Percentiles rank a stretch among this genome's conserved stretches.
phyloP scores from a whole-genome alignment of 2,329 filamentous ascomycete species.

The Xylaria sp. region DNA sequence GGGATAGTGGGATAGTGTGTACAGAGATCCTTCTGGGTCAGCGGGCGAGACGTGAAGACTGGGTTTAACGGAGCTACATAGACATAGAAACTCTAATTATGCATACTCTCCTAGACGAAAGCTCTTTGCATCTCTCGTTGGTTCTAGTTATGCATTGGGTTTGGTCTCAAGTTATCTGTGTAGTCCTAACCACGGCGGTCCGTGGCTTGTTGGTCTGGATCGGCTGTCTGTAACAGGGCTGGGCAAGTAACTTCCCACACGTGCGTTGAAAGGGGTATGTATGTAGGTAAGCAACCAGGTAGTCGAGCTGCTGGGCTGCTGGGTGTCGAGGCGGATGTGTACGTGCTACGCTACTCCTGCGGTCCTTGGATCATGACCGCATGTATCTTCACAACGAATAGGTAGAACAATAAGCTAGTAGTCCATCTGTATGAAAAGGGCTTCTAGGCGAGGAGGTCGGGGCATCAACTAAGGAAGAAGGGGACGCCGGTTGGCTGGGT shows the following conservation, averaged over 20 bases:
- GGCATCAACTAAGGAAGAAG: constrained; percentile 12
- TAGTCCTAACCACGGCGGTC: constrained; percentile 6
- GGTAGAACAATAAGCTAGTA: too few species aligned
- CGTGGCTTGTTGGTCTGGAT: constrained; percentile 24
- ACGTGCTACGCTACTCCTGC: constrained; percentile 19
- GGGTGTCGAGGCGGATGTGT: constrained; percentile 13
- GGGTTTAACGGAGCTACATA: constrained; percentile 7
- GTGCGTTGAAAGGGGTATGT: constrained; percentile 22
- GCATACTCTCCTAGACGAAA: neutral
- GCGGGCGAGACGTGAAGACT: neutral
- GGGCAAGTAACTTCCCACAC: constrained; percentile 16
- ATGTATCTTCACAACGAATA: constrained; percentile 11
- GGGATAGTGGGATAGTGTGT: too few species aligned
- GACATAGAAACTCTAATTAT: constrained; percentile 1
- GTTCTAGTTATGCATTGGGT: constrained; percentile 3
- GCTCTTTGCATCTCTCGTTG: too few species aligned
- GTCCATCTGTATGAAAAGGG: too few species aligned
- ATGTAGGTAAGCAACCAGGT: constrained; percentile 7
- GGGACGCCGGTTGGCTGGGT: constrained; percentile 1
- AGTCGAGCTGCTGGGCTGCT: constrained; percentile 3
- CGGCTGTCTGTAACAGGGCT: constrained; percentile 15
- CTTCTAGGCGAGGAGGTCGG: constrained; percentile 3
- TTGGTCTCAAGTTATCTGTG: constrained; percentile 20
- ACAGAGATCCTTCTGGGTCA: constrained; percentile 1
- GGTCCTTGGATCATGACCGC: constrained; percentile 12